Evolutionary conservation across 257 asterid species (phyloP), one percentile per base, ranked within the genome.

Genomic region (Fraxinus pennsylvanica): DNA sequence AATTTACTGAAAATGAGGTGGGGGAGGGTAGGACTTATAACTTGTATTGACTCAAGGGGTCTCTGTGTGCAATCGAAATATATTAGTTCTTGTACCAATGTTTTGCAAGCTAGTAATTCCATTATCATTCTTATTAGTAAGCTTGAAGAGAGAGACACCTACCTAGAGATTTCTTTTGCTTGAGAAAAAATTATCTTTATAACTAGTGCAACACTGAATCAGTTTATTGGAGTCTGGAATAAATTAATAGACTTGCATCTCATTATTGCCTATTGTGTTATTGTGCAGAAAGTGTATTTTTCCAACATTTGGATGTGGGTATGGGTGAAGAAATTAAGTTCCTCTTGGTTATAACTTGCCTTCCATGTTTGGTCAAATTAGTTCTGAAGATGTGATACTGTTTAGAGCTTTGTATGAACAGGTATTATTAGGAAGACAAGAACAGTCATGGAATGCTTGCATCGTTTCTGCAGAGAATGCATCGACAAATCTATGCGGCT

Each of bases 361-460:
- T 22, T 80, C 30, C 39, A 73, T 74, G 45, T 75, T 72, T 29
- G 36, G 61, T 77, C 67, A 36, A 39, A 21, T 59, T 71, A 39
- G 30, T n/a, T 69, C 33, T 70, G 71, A 63, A 69, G 65, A 72
- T 76, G 76, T 73, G 73, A 38, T 66, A 27, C 71, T 78, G 50
- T 74, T 84, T 25, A 47, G 77, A 41, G 71, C 76, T 78, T 85
- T 71, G 68, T 54, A 10, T 76, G 79, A 57, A 73, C 86, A 95
- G 99, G 99, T 83, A 91, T 95, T 74, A 95, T 95, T 75, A 91
- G 98, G 88, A 95, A 95, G 91, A 95, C 99, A 76, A 87, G 99
- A 88, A 95, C 99, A 65, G 99, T 95, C 87, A 95, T 95, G 99
- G 99, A 93, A 84, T 95, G 99, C 86, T 91, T 95, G 74, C 99